These are phyloP conservation scores for Yamadazyma triangularis DNA, from an alignment of 1,139 yeast species.

Conservation along the genomic window DNA sequence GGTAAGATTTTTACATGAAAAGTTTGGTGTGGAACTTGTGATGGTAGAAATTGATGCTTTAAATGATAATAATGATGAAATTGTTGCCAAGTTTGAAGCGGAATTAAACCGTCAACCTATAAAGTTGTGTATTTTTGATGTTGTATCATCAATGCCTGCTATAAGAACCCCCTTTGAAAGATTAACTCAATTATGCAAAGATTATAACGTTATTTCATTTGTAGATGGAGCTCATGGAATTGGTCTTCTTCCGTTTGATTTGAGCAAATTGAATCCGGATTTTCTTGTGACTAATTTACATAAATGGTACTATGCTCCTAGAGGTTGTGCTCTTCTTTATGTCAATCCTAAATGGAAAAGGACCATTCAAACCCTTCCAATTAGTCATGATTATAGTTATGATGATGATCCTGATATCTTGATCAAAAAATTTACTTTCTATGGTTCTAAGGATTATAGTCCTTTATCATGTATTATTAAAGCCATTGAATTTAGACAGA, in stretches of 20 bases:
- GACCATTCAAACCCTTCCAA: conserved; percentile 53
- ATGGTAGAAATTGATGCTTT: conserved; percentile 49
- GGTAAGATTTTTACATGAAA: conserved; percentile 40
- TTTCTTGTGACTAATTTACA: conserved; percentile 62
- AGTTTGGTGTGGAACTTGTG: conserved; percentile 41
- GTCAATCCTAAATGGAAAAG: conserved; percentile 50
- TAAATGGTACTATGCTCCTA: conserved; percentile 64
- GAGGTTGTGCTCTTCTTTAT: conserved; percentile 57
- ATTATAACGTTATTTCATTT: conserved; percentile 47
- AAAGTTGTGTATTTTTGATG: conserved; percentile 53
- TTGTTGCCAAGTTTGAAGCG: conserved; percentile 16
- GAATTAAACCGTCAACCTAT: conserved; percentile 11
- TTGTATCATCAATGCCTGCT: conserved; percentile 64
- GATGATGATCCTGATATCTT: conserved; percentile 25
- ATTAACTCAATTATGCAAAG: conserved; percentile 43
- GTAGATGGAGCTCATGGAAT: conserved; percentile 74
- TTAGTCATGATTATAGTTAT: conserved; percentile 37
- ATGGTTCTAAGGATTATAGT: conserved; percentile 34
- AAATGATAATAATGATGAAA: conserved; percentile 31
- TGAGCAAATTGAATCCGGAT: conserved; percentile 50
- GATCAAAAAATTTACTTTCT: conserved; percentile 32
- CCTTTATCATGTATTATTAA: conserved; percentile 19
- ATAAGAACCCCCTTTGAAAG: conserved; percentile 52
- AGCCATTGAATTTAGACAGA: conserved; percentile 50
- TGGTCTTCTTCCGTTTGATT: conserved; percentile 47